These are phyloP conservation scores for Astrocystis sublimbata DNA, from an alignment of 495 filamentous ascomycete genomes.

Conservation along the genomic window DNA sequence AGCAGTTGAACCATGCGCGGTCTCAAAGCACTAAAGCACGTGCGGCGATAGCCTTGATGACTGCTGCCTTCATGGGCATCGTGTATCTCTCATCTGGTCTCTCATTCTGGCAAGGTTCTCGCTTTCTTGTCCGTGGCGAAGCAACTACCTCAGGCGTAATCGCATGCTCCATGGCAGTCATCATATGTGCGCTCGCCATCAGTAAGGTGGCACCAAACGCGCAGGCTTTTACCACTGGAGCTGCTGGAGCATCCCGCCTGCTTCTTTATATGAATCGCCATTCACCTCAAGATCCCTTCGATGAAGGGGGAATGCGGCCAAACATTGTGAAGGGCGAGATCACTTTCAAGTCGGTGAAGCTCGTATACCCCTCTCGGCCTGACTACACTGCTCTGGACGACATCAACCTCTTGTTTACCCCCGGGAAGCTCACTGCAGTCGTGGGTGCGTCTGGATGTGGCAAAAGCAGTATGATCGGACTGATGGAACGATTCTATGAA, in stretches of 20 bases:
- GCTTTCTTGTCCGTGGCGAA: conserved; percentile 62
- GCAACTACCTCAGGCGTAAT: conserved; percentile 49
- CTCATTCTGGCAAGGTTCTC: conserved; percentile 80
- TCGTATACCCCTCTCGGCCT: conserved; percentile 61
- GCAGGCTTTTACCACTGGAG: conserved; percentile 69
- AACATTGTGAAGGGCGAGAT: conserved; percentile 47
- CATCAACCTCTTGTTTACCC: conserved; percentile 51
- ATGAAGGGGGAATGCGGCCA: conserved; percentile 58
- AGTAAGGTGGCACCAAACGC: conserved; percentile 76
- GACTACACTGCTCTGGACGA: conserved; percentile 48
- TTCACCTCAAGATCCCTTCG: conserved; percentile 71
- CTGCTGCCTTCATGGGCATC: conserved; percentile 68
- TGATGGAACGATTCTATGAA: conserved; percentile 81
- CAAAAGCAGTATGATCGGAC: conserved; percentile 76
- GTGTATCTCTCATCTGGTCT: conserved; percentile 77
- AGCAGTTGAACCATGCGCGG: conserved; percentile 62
- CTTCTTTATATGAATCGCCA: conserved; percentile 74
- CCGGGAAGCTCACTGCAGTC: conserved; percentile 73
- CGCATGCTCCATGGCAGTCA: conserved; percentile 72
- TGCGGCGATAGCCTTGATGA: conserved; percentile 62
- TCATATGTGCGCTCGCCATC: conserved; percentile 76
- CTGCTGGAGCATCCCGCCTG: conserved; percentile 74
- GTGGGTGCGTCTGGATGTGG: conserved; percentile 73
- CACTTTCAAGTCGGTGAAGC: conserved; percentile 46
- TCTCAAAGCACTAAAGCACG: conserved; percentile 68